Base-by-base conservation (phyloP, 768 basidiomycete genomes). In the Austroboletus eburneus region DNA sequence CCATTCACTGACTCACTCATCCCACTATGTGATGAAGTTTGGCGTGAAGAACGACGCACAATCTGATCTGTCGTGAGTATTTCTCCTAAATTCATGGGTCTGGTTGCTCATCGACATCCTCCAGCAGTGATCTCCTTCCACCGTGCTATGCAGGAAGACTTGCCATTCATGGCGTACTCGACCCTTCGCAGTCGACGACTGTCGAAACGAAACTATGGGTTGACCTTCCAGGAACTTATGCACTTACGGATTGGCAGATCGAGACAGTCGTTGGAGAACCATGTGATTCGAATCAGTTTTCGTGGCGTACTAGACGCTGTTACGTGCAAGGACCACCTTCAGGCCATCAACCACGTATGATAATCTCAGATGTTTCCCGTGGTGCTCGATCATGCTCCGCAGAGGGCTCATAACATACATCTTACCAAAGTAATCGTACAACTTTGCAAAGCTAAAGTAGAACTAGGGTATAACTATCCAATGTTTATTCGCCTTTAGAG, bases 91-190 rank as follows among this genome's bases (percentile, higher is more conserved):
- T 41, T 9, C 3, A n/a, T 38, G 5, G 9, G 14, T 9, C 21
- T 43, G 14, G 10, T 43, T 33, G n/a, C 42, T 65, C n/a, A n/a
- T n/a, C n/a, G n/a, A n/a, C 14, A 64, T 37, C 20, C 8, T 5
- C 17, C 27, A 38, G 20, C 51, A 80, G 77, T 38, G 59, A 66
- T 58, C 55, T 73, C 13, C 59, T 79, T 35, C 70, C 75, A 18
- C 75, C 85, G 10, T 70, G 71, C 2, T 91, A 85, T 56, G 64
- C 71, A 16, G 90, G 90, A 30, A 74, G 76, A n/a, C 74, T 85
- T 33, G 79, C 80, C 5, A 81, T 81, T 59, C 77, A 80, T 23
- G 84, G 83, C 2, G 66, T 62, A 5, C 64, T 93, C 24, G 44
- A 63, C 18, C 81, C 89, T 10, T 68, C 72, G 5, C 67, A 76